Conservation (phyloP, 345 rosid species). For the Ailanthus altissimus region DNA sequence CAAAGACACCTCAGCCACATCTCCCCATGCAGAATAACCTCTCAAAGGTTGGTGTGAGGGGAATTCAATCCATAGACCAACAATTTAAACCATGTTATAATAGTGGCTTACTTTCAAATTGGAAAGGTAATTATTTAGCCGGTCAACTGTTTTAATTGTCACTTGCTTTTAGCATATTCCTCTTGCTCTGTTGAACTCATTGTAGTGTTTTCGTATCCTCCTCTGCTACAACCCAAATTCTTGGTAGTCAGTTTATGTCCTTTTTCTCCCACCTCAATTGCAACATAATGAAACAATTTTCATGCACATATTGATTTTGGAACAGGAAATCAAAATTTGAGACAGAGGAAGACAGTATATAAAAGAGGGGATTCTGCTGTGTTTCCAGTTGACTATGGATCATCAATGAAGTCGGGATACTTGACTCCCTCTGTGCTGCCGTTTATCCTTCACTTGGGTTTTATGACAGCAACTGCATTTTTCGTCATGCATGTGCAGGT, state of each 20-base stretch:
- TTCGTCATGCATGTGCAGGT: constrained; percentile 96
- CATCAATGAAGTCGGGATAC: constrained; percentile 38
- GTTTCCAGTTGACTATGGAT: constrained; percentile 26
- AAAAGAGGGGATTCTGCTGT: constrained; percentile 29
- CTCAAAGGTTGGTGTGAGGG: no score
- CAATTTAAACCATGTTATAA: background rate
- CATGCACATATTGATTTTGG: constrained; percentile 2
- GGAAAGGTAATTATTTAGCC: background rate
- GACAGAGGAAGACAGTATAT: constrained; percentile 50
- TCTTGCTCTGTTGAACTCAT: background rate
- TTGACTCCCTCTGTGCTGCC: constrained; percentile 58
- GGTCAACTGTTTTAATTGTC: background rate
- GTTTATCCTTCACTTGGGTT: constrained; percentile 62
- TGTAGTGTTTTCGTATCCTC: background rate
- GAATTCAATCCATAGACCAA: no score
- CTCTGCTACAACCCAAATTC: background rate
- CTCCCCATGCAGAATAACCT: no score
- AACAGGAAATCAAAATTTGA: constrained; percentile 47
- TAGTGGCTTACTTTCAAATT: background rate
- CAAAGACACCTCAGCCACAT: no score
- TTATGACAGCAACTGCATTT: constrained; percentile 78
- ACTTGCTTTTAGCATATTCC: background rate
- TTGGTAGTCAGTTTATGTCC: background rate
- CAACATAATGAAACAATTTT: background rate
- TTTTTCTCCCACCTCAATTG: background rate